Conservation (phyloP, 257 asterid genomes). For the Petunia secreta region DNA sequence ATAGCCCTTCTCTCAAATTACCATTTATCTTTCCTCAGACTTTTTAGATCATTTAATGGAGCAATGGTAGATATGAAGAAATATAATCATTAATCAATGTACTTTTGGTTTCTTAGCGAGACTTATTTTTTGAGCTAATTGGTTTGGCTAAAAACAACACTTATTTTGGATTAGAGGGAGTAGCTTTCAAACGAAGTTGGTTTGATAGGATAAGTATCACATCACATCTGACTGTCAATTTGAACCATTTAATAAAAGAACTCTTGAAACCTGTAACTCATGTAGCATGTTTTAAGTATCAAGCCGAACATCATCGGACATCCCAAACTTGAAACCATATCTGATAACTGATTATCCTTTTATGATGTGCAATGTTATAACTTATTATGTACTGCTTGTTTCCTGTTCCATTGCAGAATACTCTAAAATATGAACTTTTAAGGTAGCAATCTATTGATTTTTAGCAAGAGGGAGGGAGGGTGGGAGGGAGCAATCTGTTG, state of each 20-base stretch:
- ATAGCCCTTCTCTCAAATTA: no score
- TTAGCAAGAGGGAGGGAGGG: no score
- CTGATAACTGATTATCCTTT: neutral
- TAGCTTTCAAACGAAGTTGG: neutral
- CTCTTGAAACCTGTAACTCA: neutral
- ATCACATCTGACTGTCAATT: neutral
- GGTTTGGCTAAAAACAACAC: no score
- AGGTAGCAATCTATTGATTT: neutral
- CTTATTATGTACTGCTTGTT: neutral
- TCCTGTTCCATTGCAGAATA: neutral
- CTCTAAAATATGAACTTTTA: neutral
- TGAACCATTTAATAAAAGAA: neutral
- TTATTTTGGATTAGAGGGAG: neutral
- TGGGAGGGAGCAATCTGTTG: neutral
- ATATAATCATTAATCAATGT: no score
- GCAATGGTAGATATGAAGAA: no score
- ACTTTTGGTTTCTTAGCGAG: no score
- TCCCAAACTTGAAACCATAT: neutral
- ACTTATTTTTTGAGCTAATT: no score
- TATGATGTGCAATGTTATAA: neutral
- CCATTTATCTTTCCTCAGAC: no score
- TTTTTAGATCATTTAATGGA: no score
- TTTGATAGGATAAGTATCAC: slow-evolving; percentile 4
- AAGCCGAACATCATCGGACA: neutral
- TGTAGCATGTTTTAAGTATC: neutral